A percentile compares a stretch with the other conserved stretches of the same genome.
Evolutionary conservation across 208 protist species (phyloP).

Genomic region (Leishmania guyanensis): DNA sequence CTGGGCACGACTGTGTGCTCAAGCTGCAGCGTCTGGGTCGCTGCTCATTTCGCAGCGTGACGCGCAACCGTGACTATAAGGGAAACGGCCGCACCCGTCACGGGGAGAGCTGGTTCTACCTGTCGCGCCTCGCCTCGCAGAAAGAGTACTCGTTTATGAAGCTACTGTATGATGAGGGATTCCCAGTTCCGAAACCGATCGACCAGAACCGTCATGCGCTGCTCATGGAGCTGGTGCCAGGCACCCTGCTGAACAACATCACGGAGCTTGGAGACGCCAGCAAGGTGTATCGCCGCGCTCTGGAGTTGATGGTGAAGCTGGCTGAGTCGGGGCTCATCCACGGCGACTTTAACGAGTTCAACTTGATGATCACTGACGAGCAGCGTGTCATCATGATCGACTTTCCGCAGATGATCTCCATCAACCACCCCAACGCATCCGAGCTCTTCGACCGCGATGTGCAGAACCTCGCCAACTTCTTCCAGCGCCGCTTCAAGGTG

Average conservation of each 20-base stretch:
- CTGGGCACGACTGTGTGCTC: conserved; percentile 87
- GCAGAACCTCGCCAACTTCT: conserved; percentile 96
- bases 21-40: conserved; percentile 97
- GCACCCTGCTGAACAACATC: conserved; percentile 94
- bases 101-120: conserved; percentile 97
- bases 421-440: conserved; percentile 94
- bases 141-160: conserved; percentile 99
- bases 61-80: conserved; percentile 98
- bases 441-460: conserved; percentile 98
- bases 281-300: conserved; percentile 88
- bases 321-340: conserved; percentile 97
- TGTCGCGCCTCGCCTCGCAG: conserved; percentile 97
- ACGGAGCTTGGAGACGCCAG: conserved; percentile 85
- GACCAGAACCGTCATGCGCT: conserved; percentile 98
- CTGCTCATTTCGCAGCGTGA: conserved; percentile 97
- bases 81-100: conserved; percentile 75
- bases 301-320: conserved; percentile 94
- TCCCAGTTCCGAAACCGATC: conserved; percentile 97
- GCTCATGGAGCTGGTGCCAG: conserved; percentile 96
- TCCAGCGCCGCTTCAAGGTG: conserved; percentile 92
- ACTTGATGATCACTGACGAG: conserved; percentile 96
- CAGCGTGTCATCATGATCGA: conserved; percentile 97
- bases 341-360: conserved; percentile 99
- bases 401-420: conserved; percentile 99
- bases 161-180: conserved; percentile 95